Evolutionary conservation across 345 rosid genomes (phyloP).

Genomic region (Ceriops decandra): DNA sequence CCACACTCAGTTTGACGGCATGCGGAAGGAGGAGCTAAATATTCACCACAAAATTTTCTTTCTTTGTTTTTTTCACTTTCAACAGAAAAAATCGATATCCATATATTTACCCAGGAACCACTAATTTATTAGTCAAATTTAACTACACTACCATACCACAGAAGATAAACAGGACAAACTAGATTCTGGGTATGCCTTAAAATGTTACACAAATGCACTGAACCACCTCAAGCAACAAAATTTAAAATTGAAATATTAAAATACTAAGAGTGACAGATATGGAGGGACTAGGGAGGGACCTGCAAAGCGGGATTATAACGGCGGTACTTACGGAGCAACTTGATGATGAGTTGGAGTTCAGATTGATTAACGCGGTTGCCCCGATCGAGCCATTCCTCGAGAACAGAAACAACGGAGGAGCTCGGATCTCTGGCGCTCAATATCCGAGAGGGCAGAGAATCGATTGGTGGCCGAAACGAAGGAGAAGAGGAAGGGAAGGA

Average conservation of each 20-base stretch:
- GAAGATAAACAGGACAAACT: no score
- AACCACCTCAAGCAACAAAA: neutral
- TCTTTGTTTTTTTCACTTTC: no score
- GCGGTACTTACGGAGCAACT: neutral
- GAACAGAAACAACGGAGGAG: slow-evolving; percentile 19
- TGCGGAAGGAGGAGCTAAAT: no score
- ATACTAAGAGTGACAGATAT: no score
- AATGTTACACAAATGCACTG: no score
- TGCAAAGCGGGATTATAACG: slow-evolving; percentile 29
- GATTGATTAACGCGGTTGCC: slow-evolving; percentile 4
- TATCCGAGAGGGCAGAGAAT: slow-evolving; percentile 22
- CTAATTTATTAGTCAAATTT: no score
- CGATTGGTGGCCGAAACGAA: neutral
- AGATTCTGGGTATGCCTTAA: no score
- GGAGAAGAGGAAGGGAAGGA: neutral
- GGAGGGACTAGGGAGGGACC: slow-evolving; percentile 5
- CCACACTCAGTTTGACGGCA: no score
- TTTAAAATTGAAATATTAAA: neutral
- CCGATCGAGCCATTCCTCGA: slow-evolving; percentile 29
- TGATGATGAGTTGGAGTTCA: slow-evolving; percentile 10
- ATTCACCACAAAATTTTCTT: no score
- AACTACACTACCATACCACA: no score
- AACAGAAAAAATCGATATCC: no score
- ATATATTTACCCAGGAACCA: no score
- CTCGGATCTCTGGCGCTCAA: slow-evolving; percentile 9